phyloP scores from a whole-genome alignment of 148 eudicot species.

The Cornus suecica region DNA sequence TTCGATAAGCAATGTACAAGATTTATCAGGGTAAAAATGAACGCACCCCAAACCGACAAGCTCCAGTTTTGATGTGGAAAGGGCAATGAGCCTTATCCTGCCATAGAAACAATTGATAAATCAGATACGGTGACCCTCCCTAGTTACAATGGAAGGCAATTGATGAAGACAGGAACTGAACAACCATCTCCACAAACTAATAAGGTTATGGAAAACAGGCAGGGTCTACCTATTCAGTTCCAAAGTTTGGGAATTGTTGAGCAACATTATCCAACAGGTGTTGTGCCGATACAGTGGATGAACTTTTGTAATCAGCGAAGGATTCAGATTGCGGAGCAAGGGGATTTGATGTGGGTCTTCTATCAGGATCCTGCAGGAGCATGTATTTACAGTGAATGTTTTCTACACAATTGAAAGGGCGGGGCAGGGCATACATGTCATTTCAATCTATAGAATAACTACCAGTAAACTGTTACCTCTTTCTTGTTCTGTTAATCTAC shows the following conservation, averaged over 20 bases:
- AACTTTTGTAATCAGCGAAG: constrained; percentile 56
- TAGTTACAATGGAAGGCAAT: background rate
- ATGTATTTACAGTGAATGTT: constrained; percentile 1
- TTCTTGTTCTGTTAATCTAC: constrained; percentile 21
- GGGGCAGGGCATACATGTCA: background rate
- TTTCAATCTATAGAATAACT: background rate
- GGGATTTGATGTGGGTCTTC: constrained; percentile 97
- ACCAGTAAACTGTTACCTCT: too few relatives aligned
- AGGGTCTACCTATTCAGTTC: constrained; percentile 78
- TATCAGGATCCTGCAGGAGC: constrained; percentile 52
- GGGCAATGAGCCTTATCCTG: constrained; percentile 99
- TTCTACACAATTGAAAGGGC: constrained; percentile 5
- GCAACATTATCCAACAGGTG: constrained; percentile 79
- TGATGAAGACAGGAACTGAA: background rate
- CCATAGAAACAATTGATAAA: constrained; percentile 22
- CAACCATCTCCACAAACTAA: constrained; percentile 1
- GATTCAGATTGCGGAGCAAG: constrained; percentile 95
- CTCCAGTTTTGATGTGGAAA: constrained; percentile 95
- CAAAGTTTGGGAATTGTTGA: constrained; percentile 91
- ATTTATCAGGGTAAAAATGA: constrained; percentile 90
- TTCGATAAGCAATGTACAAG: constrained; percentile 87
- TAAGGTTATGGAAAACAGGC: constrained; percentile 8
- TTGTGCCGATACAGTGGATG: constrained; percentile 41
- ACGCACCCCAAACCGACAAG: constrained; percentile 83
- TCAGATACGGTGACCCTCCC: background rate